A percentile compares a stretch with the other conserved stretches of the same genome.
These are phyloP conservation scores for Globisporangium lucens DNA, from an alignment of 352 stramenopile genomes.

Conservation along the genomic window DNA sequence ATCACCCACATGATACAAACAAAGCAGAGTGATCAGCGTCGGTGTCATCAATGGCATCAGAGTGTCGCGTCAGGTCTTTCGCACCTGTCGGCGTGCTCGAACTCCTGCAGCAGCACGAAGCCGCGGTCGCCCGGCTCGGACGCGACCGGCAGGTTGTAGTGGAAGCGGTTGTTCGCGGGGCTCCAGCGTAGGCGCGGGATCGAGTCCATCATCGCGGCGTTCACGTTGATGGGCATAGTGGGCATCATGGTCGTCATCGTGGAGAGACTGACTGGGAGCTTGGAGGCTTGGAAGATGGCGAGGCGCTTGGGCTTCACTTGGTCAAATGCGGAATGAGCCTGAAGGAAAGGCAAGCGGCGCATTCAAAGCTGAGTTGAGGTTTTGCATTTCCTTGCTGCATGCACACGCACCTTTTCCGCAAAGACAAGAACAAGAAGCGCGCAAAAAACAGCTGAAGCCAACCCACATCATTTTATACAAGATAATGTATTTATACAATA, in stretches of 20 bases:
- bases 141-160: constrained; percentile 65
- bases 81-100: constrained; percentile 50
- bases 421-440: constrained; percentile 9
- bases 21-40: background rate
- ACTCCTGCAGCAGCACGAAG: constrained; percentile 73
- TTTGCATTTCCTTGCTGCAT: background rate
- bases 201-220: constrained; percentile 39
- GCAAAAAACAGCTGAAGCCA: background rate
- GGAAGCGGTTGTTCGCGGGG: constrained; percentile 70
- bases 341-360: background rate
- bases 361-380: background rate
- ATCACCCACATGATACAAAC: background rate
- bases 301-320: constrained; percentile 13
- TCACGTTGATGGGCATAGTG: constrained; percentile 32
- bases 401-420: background rate
- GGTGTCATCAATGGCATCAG: background rate
- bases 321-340: constrained; percentile 8
- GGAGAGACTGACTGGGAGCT: background rate
- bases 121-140: constrained; percentile 53
- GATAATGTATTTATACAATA: background rate
- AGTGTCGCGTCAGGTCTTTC: background rate
- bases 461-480: background rate
- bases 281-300: background rate
- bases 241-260: constrained; percentile 46
- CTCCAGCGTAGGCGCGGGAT: constrained; percentile 75